phyloP scores from a whole-genome alignment of 2,329 filamentous ascomycete genomes.

The Aschersonia sp. region DNA sequence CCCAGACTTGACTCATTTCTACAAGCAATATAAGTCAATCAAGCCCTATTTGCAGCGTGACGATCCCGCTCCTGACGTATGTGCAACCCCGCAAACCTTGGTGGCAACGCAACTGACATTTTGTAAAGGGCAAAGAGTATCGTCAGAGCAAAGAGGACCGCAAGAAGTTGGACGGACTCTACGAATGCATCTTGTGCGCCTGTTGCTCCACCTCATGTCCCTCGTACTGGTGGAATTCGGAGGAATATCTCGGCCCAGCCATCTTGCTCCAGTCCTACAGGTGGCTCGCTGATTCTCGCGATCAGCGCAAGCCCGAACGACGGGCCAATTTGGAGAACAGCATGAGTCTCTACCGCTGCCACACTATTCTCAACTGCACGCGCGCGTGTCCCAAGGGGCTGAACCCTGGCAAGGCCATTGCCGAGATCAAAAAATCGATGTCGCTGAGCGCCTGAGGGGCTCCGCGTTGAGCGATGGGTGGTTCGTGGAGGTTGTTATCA shows the following conservation, averaged over 20 bases:
- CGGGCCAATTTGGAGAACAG: slow-evolving; percentile 91
- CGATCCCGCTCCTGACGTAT: slow-evolving; percentile 68
- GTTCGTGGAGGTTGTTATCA: no score
- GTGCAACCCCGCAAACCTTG: slow-evolving; percentile 16
- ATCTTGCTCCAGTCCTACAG: slow-evolving; percentile 96
- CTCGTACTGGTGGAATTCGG: slow-evolving; percentile 99
- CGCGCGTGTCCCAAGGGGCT: slow-evolving; percentile 95
- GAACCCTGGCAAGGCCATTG: slow-evolving; percentile 89
- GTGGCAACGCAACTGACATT: background rate
- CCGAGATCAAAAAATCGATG: slow-evolving; percentile 98
- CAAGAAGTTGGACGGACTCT: slow-evolving; percentile 91
- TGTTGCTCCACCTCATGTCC: slow-evolving; percentile 99
- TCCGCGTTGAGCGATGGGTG: no score
- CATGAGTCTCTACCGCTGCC: slow-evolving; percentile 97
- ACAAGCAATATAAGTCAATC: slow-evolving; percentile 99
- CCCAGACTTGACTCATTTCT: slow-evolving; percentile 94
- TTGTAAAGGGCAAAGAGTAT: slow-evolving; percentile 67
- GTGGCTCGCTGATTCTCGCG: slow-evolving; percentile 90
- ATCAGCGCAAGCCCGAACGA: slow-evolving; percentile 76
- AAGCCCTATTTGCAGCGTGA: slow-evolving; percentile 95
- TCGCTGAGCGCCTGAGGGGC: slow-evolving; percentile 21
- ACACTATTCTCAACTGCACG: slow-evolving; percentile 98
- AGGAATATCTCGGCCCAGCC: slow-evolving; percentile 95
- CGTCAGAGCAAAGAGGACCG: slow-evolving; percentile 84
- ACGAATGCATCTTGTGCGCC: slow-evolving; percentile 98